Conservation (phyloP, 768 basidiomycete genomes). For the Leccinum obscurum region DNA sequence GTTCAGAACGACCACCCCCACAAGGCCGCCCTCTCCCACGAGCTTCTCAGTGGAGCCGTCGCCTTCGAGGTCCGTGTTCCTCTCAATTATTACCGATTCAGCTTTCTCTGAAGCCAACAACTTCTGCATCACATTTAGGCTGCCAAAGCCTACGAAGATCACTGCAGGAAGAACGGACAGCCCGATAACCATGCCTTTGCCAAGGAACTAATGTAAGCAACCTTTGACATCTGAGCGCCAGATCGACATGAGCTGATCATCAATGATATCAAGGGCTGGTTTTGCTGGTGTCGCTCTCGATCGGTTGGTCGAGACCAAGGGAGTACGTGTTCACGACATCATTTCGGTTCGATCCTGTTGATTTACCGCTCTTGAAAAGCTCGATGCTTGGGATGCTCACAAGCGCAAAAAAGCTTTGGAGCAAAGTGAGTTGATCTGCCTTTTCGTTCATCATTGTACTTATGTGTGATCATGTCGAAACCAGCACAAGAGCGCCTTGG, state of each 20-base stretch:
- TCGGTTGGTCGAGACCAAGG: slow-evolving; percentile 21
- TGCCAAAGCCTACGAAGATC: slow-evolving; percentile 24
- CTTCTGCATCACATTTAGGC: slow-evolving; percentile 8
- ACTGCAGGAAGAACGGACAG: slow-evolving; percentile 10
- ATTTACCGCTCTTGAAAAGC: background rate
- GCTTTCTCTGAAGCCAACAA: background rate
- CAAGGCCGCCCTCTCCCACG: slow-evolving; percentile 16
- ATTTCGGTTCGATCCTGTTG: background rate
- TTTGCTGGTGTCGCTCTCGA: slow-evolving; percentile 4
- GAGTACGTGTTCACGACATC: slow-evolving; percentile 8
- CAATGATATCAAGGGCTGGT: slow-evolving; percentile 10
- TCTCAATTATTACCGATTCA: background rate
- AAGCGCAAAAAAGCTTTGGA: background rate
- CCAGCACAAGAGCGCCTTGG: background rate
- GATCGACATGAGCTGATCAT: background rate
- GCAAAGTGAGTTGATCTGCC: background rate
- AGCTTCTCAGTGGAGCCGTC: slow-evolving; percentile 16
- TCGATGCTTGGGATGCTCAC: slow-evolving; percentile 3
- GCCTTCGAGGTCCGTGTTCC: slow-evolving; percentile 20
- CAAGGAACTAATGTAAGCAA: slow-evolving; percentile 24
- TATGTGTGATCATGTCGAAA: background rate
- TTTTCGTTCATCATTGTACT: background rate
- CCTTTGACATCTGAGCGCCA: background rate
- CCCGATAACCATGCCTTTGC: slow-evolving; percentile 24
- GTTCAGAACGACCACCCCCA: slow-evolving; percentile 9